Base-by-base conservation (phyloP, 306 rosid genomes). In the Vigna angularis region DNA sequence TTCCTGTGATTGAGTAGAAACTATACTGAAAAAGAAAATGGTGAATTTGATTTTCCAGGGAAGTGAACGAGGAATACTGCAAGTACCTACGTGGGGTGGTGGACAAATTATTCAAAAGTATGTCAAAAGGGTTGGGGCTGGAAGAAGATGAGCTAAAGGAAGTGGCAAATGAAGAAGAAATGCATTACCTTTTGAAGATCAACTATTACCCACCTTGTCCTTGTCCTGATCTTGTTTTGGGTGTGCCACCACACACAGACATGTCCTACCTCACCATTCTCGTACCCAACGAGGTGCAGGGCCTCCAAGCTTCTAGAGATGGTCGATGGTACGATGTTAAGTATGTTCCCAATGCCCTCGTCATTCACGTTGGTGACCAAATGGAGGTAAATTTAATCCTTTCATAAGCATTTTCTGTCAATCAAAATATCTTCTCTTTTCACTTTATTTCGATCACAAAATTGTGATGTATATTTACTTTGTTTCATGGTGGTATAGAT, bases 191-290 rank as follows among this genome's bases (percentile, higher is more conserved):
- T 34, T 61, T 91, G 24, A 93, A 93, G 77, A 90, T 93, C n/a
- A 93, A 93, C 57, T 91, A 93, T 40, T 93, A 91, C 64, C 98
- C 96, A 18, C 96, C 97, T 1, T 93, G 96, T 42, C 93, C 94
- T 4, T 83, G 86, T 10, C 97, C 98, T 47, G 96, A 91, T 74
- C 86, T 91, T 0, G 94, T 92, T 3, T 79, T 91, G 3, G 97
- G 98, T 10, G 93, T 91, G 9, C 89, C 85, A 26, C 84, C 89
- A 2, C 98, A 93, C 80, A 93, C 98, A 0, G 98, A 93, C 85
- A 84, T 93, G 91, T 83, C 90, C 7, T 7, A 81, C 73, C 1
- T 93, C 3, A 89, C 98, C 63, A 82, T 93, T 53, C 82, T 93
- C 0, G 95, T 91, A 0, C 95, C 98, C 1, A 93, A 93, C 22